A percentile compares a stretch with the other conserved stretches of the same genome.
These are phyloP conservation scores for Sporothrix luriei DNA, from an alignment of 2,329 filamentous ascomycete species.

Conservation along the genomic window DNA sequence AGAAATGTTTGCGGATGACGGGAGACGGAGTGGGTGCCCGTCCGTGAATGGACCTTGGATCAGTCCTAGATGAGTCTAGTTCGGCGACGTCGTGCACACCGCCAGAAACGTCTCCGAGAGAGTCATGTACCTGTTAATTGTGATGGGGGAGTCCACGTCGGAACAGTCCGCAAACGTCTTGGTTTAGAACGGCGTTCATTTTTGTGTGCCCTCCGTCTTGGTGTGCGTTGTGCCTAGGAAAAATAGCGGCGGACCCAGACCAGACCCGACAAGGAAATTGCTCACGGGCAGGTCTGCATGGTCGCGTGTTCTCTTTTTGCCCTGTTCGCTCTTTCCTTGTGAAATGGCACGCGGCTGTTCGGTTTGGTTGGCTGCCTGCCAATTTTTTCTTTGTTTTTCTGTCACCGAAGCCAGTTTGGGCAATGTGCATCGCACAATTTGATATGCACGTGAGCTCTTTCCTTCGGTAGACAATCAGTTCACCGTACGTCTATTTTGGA, in stretches of 20 bases:
- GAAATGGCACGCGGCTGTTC: too few relatives aligned
- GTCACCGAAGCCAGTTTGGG: slow-evolving; percentile 22
- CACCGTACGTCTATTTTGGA: neutral
- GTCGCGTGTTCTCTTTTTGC: slow-evolving; percentile 9
- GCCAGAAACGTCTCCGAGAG: slow-evolving; percentile 6
- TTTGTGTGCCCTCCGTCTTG: neutral
- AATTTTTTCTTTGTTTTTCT: neutral
- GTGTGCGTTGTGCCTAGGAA: neutral
- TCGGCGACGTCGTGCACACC: slow-evolving; percentile 11
- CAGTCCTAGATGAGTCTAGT: slow-evolving; percentile 6
- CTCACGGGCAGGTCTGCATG: slow-evolving; percentile 12
- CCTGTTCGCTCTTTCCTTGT: slow-evolving; percentile 9
- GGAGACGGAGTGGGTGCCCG: neutral
- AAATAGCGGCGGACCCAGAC: slow-evolving; percentile 18
- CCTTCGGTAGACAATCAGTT: slow-evolving; percentile 12
- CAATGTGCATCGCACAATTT: neutral
- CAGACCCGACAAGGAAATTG: slow-evolving; percentile 21
- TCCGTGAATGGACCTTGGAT: slow-evolving; percentile 11
- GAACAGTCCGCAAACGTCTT: neutral
- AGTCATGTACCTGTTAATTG: neutral
- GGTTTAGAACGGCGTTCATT: slow-evolving; percentile 19
- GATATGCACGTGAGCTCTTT: slow-evolving; percentile 11
- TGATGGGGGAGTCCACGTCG: neutral
- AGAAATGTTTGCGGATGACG: neutral
- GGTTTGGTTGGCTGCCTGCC: neutral